Base-by-base conservation (phyloP, 768 basidiomycete genomes). In the Ramaria sp. region DNA sequence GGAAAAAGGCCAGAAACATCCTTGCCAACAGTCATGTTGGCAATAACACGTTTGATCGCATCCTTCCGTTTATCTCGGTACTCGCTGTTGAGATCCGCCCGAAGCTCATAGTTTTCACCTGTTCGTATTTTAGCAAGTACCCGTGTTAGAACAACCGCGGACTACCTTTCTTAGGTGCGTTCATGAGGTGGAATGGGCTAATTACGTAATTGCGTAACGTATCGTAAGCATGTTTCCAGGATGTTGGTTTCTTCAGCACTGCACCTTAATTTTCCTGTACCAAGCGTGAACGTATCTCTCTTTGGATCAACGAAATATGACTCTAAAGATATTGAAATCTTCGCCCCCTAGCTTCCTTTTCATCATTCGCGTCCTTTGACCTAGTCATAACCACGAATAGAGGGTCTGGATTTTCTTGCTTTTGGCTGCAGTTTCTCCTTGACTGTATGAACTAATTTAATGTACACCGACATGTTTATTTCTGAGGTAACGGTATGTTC, bases 1-100 rank as follows among this genome's bases (percentile, higher is more conserved):
- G 95, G 94, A 66, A 98, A 97, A 60, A 98, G 80, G 20, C 94
- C 93, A 63, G 85, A 87, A 70, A 92, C 88, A 69, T 91, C 94
- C 82, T 98, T 99, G 52, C 94, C 93, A 59, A 99, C 92, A 1
- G 96, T 99, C 90, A 98, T 97, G 59, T 92, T 94, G 52, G 96
- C 95, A 67, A 99, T 97, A 61, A 90, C 85, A 51, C 85, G 78
- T 72, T 98, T 98, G 73, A 98, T 98, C 3, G 95, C 96, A 82
- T 98, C 95, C 70, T 96, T 97, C 59, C 95, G 78, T 67, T 88
- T 88, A 62, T 96, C 91, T 58, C 83, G 80, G 71, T 95, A 97
- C 65, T 96, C 89, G 65, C 90, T 93, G 70, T 99, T 98, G 62
- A 99, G 82, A 71, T 98, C 95, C 54, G 92, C 85, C 55, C 89